Conservation (phyloP, 2,329 filamentous ascomycete species). For the Harringtonia aguacate region DNA sequence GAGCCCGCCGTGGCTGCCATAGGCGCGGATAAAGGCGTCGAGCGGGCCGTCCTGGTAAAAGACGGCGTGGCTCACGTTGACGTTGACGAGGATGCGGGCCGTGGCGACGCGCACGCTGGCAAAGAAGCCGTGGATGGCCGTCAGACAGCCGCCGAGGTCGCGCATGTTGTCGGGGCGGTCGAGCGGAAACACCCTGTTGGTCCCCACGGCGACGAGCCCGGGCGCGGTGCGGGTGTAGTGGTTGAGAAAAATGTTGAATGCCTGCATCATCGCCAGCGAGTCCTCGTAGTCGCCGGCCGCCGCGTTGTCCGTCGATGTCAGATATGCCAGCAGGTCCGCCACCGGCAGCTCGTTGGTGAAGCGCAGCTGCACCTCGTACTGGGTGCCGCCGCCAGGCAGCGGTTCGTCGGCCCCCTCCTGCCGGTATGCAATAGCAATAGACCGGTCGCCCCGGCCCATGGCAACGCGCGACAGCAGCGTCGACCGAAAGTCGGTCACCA, state of each 20-base stretch:
- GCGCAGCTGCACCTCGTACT: slow-evolving; percentile 14
- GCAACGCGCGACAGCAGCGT: slow-evolving; percentile 20
- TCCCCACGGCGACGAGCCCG: slow-evolving; percentile 17
- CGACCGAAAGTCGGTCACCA: slow-evolving; percentile 23
- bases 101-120: slow-evolving; percentile 22
- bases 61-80: slow-evolving; percentile 23
- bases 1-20: slow-evolving; percentile 1
- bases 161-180: not conserved
- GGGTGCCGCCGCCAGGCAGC: slow-evolving; percentile 1
- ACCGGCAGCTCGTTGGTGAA: slow-evolving; percentile 16
- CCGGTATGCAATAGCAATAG: slow-evolving; percentile 14
- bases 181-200: slow-evolving; percentile 18
- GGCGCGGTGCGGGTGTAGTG: slow-evolving; percentile 19
- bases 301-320: slow-evolving; percentile 18
- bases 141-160: slow-evolving; percentile 18
- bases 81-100: slow-evolving; percentile 22
- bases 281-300: slow-evolving; percentile 11
- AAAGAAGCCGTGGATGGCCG: slow-evolving; percentile 22
- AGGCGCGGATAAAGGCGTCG: slow-evolving; percentile 8
- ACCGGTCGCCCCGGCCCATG: slow-evolving; percentile 11
- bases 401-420: slow-evolving; percentile 20
- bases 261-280: slow-evolving; percentile 47
- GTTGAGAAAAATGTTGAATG: slow-evolving; percentile 56
- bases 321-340: slow-evolving; percentile 15
- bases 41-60: slow-evolving; percentile 21